These are phyloP conservation scores for Domatiomyces catenatus DNA, from an alignment of 2,329 filamentous ascomycete genomes.

Conservation along the genomic window DNA sequence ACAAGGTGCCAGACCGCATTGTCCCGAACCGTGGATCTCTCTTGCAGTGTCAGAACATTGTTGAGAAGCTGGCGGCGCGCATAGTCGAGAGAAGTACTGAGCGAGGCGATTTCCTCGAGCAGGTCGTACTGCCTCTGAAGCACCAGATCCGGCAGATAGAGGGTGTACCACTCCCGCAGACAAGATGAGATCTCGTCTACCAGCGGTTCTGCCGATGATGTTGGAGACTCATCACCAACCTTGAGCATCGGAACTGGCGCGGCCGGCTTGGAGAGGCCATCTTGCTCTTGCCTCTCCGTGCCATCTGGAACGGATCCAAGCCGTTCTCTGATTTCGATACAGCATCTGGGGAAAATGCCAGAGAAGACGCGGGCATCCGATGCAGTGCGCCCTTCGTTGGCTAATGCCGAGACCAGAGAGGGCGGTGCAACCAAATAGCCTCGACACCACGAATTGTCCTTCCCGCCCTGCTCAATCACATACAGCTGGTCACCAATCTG, in stretches of 20 bases:
- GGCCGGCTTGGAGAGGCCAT: slow-evolving; percentile 46
- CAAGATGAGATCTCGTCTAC: slow-evolving; percentile 97
- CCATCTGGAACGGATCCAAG: slow-evolving; percentile 37
- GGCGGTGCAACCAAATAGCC: slow-evolving; percentile 92
- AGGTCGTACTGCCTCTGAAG: slow-evolving; percentile 66
- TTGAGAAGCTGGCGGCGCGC: slow-evolving; percentile 81
- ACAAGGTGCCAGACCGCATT: slow-evolving; percentile 93
- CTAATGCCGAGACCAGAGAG: slow-evolving; percentile 79
- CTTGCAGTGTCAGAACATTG: slow-evolving; percentile 76
- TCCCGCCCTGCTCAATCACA: slow-evolving; percentile 87
- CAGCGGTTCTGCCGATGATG: slow-evolving; percentile 71
- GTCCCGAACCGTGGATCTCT: slow-evolving; percentile 66
- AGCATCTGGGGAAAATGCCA: slow-evolving; percentile 91
- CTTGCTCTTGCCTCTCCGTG: slow-evolving; percentile 2
- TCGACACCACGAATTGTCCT: slow-evolving; percentile 76
- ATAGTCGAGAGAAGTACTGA: slow-evolving; percentile 71
- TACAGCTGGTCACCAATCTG: slow-evolving; percentile 98
- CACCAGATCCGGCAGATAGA: slow-evolving; percentile 82
- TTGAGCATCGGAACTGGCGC: slow-evolving; percentile 95
- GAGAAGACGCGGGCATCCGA: slow-evolving; percentile 93
- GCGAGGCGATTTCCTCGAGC: slow-evolving; percentile 63
- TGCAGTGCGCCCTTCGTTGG: slow-evolving; percentile 78
- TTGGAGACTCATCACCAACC: slow-evolving; percentile 91
- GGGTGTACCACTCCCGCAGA: slow-evolving; percentile 94
- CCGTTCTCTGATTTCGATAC: slow-evolving; percentile 86